Base-by-base conservation (phyloP, 2,329 filamentous ascomycete genomes). In the Fonsecaea monophora region DNA sequence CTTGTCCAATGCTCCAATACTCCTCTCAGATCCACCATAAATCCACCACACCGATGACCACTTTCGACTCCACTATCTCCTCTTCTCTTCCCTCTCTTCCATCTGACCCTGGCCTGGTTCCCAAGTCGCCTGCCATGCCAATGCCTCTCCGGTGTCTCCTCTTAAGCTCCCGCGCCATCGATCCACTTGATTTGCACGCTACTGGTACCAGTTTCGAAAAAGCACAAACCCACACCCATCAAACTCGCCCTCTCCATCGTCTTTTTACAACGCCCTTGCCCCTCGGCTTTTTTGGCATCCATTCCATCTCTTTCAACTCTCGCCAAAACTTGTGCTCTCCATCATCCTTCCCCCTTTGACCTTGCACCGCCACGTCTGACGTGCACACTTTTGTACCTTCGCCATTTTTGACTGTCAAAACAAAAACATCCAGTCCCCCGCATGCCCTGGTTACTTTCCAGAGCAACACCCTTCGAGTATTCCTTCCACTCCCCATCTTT, bases 311-410 rank as follows among this genome's bases (percentile, higher is more conserved):
- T 62, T 64, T 57, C 15, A 25, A 50, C 59, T 35, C 45, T 73
- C 70, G 70, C 70, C 70, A 73, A 73, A 70, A 70, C 70, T 65
- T 71, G 70, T 69, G 69, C 61, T 60, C 63, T 67, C 62, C 50
- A 55, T 57, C 56, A 38, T 25, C 53, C 61, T 53, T 48, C 42
- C 50, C 21, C 35, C 38, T 38, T 54, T 35, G 35, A 32, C 48
- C 34, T 42, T 72, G 71, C 71, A 73, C 71, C 71, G 70, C 71
- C 71, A 72, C 70, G 63, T 71, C 67, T 73, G 67, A 70, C 67
- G 64, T 58, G 50, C 61, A 53, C 54, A 34, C 57, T 60, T 57
- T 53, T 56, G 45, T 30, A 35, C 25, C 25, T 65, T 67, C 67
- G 59, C 68, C 65, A 8, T 65, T 66, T 67, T 53, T 56, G 64